These are phyloP conservation scores for Barbatosphaeria neglecta DNA, from an alignment of 495 filamentous ascomycete species.

Conservation along the genomic window DNA sequence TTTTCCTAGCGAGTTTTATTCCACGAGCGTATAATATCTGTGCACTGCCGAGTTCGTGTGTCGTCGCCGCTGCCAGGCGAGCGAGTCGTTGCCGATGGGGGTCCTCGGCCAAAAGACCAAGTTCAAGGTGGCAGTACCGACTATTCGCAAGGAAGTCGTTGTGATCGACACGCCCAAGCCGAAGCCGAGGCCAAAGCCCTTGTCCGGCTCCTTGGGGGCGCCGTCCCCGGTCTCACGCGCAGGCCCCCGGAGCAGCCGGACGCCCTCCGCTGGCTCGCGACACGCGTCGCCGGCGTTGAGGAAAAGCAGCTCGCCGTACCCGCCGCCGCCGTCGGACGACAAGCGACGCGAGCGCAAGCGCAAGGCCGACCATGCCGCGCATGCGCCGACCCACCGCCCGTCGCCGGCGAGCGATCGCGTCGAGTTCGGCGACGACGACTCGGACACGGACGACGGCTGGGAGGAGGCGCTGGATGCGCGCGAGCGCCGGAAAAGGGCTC, in stretches of 20 bases:
- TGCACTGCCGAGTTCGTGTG: too few relatives aligned
- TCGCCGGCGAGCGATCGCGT: slow-evolving; percentile 14
- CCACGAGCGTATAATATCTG: too few relatives aligned
- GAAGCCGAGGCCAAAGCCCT: slow-evolving; percentile 7
- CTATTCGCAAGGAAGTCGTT: slow-evolving; percentile 22
- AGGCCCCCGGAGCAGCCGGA: neutral
- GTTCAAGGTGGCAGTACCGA: slow-evolving; percentile 15
- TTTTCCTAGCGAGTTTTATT: too few relatives aligned
- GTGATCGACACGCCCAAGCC: slow-evolving; percentile 4
- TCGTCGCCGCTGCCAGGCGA: too few relatives aligned
- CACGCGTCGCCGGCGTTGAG: neutral
- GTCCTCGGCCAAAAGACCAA: slow-evolving; percentile 18
- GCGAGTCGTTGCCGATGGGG: too few relatives aligned
- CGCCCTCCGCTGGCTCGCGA: neutral
- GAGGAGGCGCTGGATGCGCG: slow-evolving; percentile 17
- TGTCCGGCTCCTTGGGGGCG: neutral
- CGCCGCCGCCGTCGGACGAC: slow-evolving; percentile 23
- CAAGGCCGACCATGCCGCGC: slow-evolving; percentile 8
- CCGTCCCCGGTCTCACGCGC: neutral
- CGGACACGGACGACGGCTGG: slow-evolving; percentile 23
- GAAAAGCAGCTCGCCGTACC: slow-evolving; percentile 23
- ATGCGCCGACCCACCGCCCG: slow-evolving; percentile 5
- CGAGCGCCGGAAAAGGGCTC: slow-evolving; percentile 18
- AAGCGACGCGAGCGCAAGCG: slow-evolving; percentile 14
- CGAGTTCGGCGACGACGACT: slow-evolving; percentile 18